Base-by-base conservation (phyloP, 2,329 filamentous ascomycete species). In the Neofusicoccum sp. region DNA sequence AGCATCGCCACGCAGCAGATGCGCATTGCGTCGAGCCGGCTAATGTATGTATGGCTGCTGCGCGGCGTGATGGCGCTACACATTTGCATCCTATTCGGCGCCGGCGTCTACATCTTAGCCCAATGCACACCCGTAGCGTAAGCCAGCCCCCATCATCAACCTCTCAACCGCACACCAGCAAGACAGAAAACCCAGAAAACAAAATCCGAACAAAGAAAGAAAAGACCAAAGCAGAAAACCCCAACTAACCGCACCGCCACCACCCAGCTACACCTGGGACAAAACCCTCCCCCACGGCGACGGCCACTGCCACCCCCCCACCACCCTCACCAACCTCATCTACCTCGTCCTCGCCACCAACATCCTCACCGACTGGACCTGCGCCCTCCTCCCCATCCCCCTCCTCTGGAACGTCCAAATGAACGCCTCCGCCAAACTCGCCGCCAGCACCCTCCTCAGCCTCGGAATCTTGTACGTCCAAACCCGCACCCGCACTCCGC, bases 301-400 rank as follows among this genome's bases (percentile, higher is more conserved):
- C 51, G 51, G 51, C 36, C 2, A 43, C 3, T 56, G 51, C 51
- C 14, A 34, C 6, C 16, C 36, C 34, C 16, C 36, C 34, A 41
- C 41, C 3, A 56, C 41, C 36, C 31, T 56, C 24, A 56, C 51
- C n/a, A 20, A 11, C 36, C 14, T 56, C 14, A 56, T 24, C 51
- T 43, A 36, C 36, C 16, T 20, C 34, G 14, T 56, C 36, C 24
- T 71, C 1, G 69, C 72, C 1, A 67, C 73, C 43, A 74, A 75
- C 53, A 74, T 74, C 28, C 62, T 68, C 7, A 70, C 69, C 0
- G 73, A 75, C 38, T 75, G 71, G 72, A 71, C 71, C 49, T 72
- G 68, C 31, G 72, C 72, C 1, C 61, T 75, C 4, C 65, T 74
- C 36, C 67, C 66, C 2, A 62, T 67, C 16, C 63, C 64, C 6